phyloP scores from a whole-genome alignment of 2,329 filamentous ascomycete species.

The Elsinoe ampelina region DNA sequence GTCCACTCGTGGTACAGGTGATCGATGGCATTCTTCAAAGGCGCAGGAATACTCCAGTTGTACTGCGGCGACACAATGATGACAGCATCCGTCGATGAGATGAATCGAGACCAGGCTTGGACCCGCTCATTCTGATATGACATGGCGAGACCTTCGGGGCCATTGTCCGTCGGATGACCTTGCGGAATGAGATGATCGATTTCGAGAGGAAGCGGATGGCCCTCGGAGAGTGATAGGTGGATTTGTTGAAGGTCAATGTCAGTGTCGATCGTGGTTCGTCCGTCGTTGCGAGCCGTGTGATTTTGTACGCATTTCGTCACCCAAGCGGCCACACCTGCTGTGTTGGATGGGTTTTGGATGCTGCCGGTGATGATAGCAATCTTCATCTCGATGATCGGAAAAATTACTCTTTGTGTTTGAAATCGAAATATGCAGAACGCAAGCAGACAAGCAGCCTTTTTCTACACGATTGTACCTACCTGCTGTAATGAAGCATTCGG shows the following conservation, averaged over 20 bases:
- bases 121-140: background rate
- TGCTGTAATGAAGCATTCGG: no score
- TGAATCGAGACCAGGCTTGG: slow-evolving; percentile 37
- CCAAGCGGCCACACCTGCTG: background rate
- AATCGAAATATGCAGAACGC: no score
- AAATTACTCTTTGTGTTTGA: no score
- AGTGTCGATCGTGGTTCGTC: background rate
- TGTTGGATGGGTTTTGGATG: background rate
- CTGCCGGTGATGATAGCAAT: background rate
- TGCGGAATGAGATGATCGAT: background rate
- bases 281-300: background rate
- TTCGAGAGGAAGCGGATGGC: background rate
- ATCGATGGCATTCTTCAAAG: slow-evolving; percentile 54
- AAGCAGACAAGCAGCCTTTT: no score
- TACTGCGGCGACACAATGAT: slow-evolving; percentile 47
- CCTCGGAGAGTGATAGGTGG: background rate
- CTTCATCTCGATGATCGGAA: background rate
- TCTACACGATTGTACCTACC: no score
- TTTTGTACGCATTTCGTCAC: background rate
- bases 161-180: background rate
- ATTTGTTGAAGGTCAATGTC: background rate
- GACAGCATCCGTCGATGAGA: slow-evolving; percentile 39
- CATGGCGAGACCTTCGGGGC: background rate
- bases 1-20: slow-evolving; percentile 52
- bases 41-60: slow-evolving; percentile 46